Evolutionary conservation across 1,139 yeast genomes (phyloP).

Genomic region (Sugiyamaella paludigena): DNA sequence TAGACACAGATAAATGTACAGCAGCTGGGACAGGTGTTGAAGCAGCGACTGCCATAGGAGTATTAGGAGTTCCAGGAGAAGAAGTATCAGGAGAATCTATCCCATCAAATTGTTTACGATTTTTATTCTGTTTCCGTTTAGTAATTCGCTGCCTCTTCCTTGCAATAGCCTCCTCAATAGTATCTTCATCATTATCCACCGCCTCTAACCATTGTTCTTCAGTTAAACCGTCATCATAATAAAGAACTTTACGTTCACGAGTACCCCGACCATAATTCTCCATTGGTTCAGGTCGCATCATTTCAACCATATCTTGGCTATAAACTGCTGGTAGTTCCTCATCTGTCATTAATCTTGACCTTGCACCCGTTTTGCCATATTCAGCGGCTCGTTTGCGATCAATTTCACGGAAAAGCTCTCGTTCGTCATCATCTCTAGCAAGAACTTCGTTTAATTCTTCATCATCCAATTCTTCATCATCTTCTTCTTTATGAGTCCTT

Average conservation of each 20-base stretch:
- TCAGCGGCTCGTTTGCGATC: conserved; percentile 63
- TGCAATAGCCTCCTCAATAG: conserved; percentile 67
- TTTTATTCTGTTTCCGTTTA: conserved; percentile 17
- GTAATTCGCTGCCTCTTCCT: conserved; percentile 52
- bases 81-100: conserved; percentile 9
- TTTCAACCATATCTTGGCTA: conserved; percentile 62
- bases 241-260: conserved; percentile 76
- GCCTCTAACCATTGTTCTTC: conserved; percentile 92
- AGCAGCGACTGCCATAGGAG: not conserved
- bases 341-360: conserved; percentile 58
- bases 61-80: conserved; percentile 15
- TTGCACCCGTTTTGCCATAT: conserved; percentile 37
- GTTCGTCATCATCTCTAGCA: conserved; percentile 80
- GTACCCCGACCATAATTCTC: conserved; percentile 63
- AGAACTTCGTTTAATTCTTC: conserved; percentile 84
- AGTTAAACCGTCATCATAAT: conserved; percentile 88
- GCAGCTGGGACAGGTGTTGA: conserved; percentile 22
- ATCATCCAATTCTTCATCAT: conserved; percentile 44
- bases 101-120: conserved; percentile 2
- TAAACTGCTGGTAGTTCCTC: conserved; percentile 80
- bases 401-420: conserved; percentile 58
- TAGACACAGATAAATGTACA: conserved; percentile 1
- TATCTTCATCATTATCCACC: conserved; percentile 63
- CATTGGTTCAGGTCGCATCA: conserved; percentile 47
- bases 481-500: conserved; percentile 54